phyloP scores from a whole-genome alignment of 495 filamentous ascomycete genomes.

The Aspergillus avenaceus region DNA sequence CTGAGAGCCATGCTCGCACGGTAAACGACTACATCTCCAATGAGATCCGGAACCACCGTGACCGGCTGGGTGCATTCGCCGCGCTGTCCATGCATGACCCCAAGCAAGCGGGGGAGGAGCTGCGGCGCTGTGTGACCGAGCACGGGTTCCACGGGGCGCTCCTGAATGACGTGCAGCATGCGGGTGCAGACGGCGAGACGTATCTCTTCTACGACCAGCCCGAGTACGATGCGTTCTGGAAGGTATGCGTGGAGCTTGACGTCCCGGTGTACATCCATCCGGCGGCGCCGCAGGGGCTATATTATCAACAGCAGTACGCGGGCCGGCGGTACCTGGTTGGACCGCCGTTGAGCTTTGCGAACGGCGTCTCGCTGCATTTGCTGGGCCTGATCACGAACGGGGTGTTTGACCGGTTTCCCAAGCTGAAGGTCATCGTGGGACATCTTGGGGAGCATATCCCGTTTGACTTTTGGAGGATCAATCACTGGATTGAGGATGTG shows the following conservation, averaged over 20 bases:
- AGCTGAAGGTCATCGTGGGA: constrained; percentile 52
- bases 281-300: constrained; percentile 8
- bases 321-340: constrained; percentile 23
- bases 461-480: constrained; percentile 49
- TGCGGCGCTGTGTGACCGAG: constrained; percentile 43
- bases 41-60: constrained; percentile 37
- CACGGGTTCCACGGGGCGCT: constrained; percentile 47
- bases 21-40: constrained; percentile 46
- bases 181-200: constrained; percentile 31
- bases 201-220: constrained; percentile 45
- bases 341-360: constrained; percentile 31
- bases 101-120: constrained; percentile 39
- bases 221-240: constrained; percentile 48
- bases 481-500: constrained; percentile 45
- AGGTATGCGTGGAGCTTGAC: constrained; percentile 39
- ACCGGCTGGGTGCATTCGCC: constrained; percentile 46
- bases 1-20: constrained; percentile 21
- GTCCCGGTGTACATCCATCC: constrained; percentile 57
- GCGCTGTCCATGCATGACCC: constrained; percentile 40
- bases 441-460: constrained; percentile 56
- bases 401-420: constrained; percentile 35
- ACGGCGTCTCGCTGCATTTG: constrained; percentile 32
- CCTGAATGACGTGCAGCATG: constrained; percentile 43
- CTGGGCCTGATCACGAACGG: constrained; percentile 40
- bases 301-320: constrained; percentile 1